Evolutionary conservation across 1,284 basidiomycete species (phyloP).

Genomic region (Irpex sp.): DNA sequence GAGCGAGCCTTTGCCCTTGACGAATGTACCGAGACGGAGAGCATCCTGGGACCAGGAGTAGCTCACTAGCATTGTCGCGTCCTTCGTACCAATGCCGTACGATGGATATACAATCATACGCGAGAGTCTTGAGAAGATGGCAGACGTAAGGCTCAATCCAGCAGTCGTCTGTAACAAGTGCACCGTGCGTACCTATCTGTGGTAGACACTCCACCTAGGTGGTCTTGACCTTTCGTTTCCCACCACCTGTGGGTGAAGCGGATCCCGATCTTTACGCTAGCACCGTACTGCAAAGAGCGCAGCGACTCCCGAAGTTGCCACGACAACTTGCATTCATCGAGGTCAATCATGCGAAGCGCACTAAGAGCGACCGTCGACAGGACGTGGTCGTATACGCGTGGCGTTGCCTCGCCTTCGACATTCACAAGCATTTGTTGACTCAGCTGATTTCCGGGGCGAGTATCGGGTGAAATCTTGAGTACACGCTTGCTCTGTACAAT

Average conservation of each 20-base stretch:
- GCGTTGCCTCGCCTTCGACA: background rate
- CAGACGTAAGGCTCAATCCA: background rate
- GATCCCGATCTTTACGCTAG: constrained; percentile 31
- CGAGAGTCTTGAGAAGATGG: constrained; percentile 12
- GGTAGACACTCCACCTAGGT: background rate
- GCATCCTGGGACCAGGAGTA: constrained; percentile 24
- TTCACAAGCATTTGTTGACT: background rate
- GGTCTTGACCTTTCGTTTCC: constrained; percentile 21
- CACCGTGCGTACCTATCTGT: background rate
- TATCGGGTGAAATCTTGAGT: constrained; percentile 23
- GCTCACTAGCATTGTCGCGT: constrained; percentile 19
- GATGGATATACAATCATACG: constrained; percentile 26
- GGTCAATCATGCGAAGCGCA: constrained; percentile 25
- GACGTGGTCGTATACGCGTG: constrained; percentile 22
- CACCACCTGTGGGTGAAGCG: constrained; percentile 35
- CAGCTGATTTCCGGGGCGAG: constrained; percentile 21
- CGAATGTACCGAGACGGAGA: constrained; percentile 15
- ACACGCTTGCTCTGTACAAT: constrained; percentile 29
- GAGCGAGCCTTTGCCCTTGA: background rate
- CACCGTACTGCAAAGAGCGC: constrained; percentile 28
- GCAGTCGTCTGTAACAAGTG: no score
- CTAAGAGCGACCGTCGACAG: constrained; percentile 29
- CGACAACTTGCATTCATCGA: constrained; percentile 13
- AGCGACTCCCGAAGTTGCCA: constrained; percentile 23
- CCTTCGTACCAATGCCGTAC: constrained; percentile 13